Evolutionary conservation across 345 rosid genomes (phyloP).

Genomic region (Citrus medica): DNA sequence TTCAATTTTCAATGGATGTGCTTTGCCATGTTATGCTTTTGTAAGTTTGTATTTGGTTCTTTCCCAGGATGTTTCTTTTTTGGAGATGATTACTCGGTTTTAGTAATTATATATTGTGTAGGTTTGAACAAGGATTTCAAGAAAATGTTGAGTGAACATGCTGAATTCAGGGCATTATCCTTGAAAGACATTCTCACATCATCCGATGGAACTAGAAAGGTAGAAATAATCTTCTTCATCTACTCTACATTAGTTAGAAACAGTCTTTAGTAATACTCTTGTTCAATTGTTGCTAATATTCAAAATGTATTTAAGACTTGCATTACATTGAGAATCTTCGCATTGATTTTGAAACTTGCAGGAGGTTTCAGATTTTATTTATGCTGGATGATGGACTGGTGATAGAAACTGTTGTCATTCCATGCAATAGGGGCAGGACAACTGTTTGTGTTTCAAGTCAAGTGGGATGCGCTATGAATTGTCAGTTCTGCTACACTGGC

Average conservation of each 20-base stretch:
- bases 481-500: conserved; percentile 96
- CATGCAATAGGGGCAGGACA: conserved; percentile 79
- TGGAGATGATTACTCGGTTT: background rate
- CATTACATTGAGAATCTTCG: conserved; percentile 39
- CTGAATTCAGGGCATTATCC: conserved; percentile 63
- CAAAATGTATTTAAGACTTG: background rate
- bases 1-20: background rate
- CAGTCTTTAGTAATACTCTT: background rate
- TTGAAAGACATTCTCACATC: conserved; percentile 65
- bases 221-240: conserved; percentile 22
- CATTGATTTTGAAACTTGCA: conserved; percentile 64
- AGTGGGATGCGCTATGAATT: conserved; percentile 95
- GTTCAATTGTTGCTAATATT: background rate
- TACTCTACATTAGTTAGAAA: background rate
- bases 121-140: conserved; percentile 88
- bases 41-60: background rate
- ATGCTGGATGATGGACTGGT: conserved; percentile 72
- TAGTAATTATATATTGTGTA: conserved; percentile 9
- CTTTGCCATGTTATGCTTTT: background rate
- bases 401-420: conserved; percentile 83
- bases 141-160: conserved; percentile 63
- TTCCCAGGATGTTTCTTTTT: background rate
- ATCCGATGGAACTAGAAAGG: conserved; percentile 91
- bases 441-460: conserved; percentile 96
- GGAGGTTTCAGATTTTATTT: conserved; percentile 91